phyloP scores from a whole-genome alignment of 768 basidiomycete genomes.

The Phaeolepiota aurea region DNA sequence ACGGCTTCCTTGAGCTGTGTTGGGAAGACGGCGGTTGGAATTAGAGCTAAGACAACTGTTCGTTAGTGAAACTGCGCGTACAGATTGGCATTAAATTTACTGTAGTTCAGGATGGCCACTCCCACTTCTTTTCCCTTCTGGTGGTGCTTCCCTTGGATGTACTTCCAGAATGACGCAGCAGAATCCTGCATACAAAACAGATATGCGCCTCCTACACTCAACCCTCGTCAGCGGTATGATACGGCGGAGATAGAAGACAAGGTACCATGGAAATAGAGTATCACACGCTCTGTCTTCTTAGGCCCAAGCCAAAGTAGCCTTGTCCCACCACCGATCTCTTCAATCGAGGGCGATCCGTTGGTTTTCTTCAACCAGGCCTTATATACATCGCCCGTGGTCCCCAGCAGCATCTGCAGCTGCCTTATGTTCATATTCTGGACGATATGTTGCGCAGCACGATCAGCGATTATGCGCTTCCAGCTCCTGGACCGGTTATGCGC shows the following conservation, averaged over 20 bases:
- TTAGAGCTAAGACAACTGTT: slow-evolving; percentile 14
- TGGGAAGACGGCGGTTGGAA: slow-evolving; percentile 26
- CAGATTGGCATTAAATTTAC: slow-evolving; percentile 11
- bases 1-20: slow-evolving; percentile 21
- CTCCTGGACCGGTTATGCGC: too few relatives aligned
- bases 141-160: slow-evolving; percentile 15
- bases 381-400: slow-evolving; percentile 14
- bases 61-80: neutral
- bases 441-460: slow-evolving; percentile 11
- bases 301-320: slow-evolving; percentile 24
- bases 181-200: slow-evolving; percentile 13
- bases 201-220: slow-evolving; percentile 23
- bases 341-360: slow-evolving; percentile 12
- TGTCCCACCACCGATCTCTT: slow-evolving; percentile 18
- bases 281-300: slow-evolving; percentile 20
- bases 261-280: slow-evolving; percentile 24
- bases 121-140: slow-evolving; percentile 15
- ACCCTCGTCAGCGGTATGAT: too few relatives aligned
- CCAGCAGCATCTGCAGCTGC: slow-evolving; percentile 16
- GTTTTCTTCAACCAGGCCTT: slow-evolving; percentile 13
- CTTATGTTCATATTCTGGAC: slow-evolving; percentile 7
- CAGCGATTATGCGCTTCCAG: slow-evolving; percentile 12
- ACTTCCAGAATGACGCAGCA: slow-evolving; percentile 18
- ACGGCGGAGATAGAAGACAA: too few relatives aligned
- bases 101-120: slow-evolving; percentile 20